phyloP scores from a whole-genome alignment of 2,329 filamentous ascomycete genomes.

The Iodosphaeria phyllophila region DNA sequence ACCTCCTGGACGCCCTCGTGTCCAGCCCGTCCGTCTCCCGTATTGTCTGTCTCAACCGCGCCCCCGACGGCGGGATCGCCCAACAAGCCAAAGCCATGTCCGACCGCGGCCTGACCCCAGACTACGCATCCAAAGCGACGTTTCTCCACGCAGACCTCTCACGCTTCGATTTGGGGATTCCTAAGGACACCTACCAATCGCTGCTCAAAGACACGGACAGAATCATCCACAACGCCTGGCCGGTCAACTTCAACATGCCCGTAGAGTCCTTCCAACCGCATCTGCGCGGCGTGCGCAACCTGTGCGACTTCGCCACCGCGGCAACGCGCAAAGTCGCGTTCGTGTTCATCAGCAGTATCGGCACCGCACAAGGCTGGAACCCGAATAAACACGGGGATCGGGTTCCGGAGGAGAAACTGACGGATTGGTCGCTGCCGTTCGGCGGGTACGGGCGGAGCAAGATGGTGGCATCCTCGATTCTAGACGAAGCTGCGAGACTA shows the following conservation, averaged over 20 bases:
- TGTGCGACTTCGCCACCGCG: constrained; percentile 22
- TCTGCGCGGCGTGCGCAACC: constrained; percentile 27
- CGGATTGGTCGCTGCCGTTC: constrained; percentile 9
- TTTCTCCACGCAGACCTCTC: constrained; percentile 30
- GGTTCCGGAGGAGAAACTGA: constrained; percentile 16
- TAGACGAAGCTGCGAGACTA: constrained; percentile 14
- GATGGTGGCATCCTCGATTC: constrained; percentile 16
- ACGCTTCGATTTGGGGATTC: constrained; percentile 27
- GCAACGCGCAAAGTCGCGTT: constrained; percentile 16
- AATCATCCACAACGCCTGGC: constrained; percentile 36
- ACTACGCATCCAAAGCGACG: constrained; percentile 18
- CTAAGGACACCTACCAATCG: constrained; percentile 14
- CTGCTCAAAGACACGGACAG: constrained; percentile 21
- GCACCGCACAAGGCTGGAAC: constrained; percentile 14
- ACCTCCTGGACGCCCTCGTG: constrained; percentile 22
- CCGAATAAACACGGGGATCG: constrained; percentile 1
- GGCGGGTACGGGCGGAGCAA: constrained; percentile 21
- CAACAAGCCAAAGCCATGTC: constrained; percentile 19
- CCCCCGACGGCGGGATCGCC: constrained; percentile 17
- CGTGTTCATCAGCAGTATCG: constrained; percentile 20
- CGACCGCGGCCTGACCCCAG: constrained; percentile 18
- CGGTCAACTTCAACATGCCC: constrained; percentile 33
- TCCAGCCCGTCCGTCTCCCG: constrained; percentile 16
- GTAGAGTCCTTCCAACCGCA: constrained; percentile 29
- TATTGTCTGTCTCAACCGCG: constrained; percentile 30